phyloP scores from a whole-genome alignment of 2,329 filamentous ascomycete genomes.

The Amauroascus verrucosus region DNA sequence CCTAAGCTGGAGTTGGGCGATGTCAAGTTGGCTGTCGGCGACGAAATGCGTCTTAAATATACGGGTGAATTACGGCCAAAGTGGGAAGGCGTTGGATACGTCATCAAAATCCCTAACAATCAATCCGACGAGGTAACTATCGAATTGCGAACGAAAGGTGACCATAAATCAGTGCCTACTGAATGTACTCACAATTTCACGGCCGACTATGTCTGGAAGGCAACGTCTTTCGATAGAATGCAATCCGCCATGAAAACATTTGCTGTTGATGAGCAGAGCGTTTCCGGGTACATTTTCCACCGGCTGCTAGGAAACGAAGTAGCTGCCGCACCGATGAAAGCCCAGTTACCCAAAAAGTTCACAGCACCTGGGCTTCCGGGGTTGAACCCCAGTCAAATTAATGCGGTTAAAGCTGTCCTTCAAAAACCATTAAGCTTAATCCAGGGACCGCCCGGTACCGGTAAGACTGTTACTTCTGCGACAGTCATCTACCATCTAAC shows the following conservation, averaged over 20 bases:
- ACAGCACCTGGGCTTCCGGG: constrained; percentile 89
- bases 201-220: constrained; percentile 98
- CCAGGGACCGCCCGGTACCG: constrained; percentile 90
- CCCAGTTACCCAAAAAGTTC: constrained; percentile 90
- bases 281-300: constrained; percentile 98
- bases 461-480: constrained; percentile 96
- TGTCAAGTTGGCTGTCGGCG: constrained; percentile 93
- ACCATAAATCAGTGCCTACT: constrained; percentile 90
- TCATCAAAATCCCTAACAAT: constrained; percentile 99
- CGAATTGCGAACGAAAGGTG: constrained; percentile 84
- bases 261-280: constrained; percentile 93
- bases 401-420: constrained; percentile 87
- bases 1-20: constrained; percentile 96
- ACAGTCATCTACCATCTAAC: constrained; percentile 97
- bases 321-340: constrained; percentile 88
- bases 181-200: constrained; percentile 97
- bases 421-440: constrained; percentile 92
- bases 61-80: constrained; percentile 82
- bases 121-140: constrained; percentile 96
- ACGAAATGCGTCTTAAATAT: constrained; percentile 97
- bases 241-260: constrained; percentile 99
- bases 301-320: constrained; percentile 92
- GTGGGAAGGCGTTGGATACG: constrained; percentile 97
- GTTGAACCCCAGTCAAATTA: constrained; percentile 89
- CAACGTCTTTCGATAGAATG: constrained; percentile 98